phyloP scores from a whole-genome alignment of 768 basidiomycete species.

The Boletus sp. region DNA sequence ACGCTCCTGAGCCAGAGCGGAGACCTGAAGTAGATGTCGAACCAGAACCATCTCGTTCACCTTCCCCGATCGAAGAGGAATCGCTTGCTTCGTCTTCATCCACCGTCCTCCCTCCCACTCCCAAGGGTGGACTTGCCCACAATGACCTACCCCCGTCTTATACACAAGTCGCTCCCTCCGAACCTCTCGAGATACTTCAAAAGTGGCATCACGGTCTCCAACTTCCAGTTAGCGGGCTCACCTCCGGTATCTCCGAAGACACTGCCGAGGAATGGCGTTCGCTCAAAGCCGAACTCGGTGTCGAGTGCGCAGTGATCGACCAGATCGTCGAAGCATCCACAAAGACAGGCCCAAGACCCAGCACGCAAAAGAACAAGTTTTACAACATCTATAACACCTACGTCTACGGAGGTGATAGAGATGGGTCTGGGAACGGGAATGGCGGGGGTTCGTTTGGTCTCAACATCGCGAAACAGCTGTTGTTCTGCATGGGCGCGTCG shows the following conservation, averaged over 20 bases:
- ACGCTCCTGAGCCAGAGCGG: conserved; percentile 36
- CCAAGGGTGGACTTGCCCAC: conserved; percentile 42
- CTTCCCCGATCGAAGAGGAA: conserved; percentile 47
- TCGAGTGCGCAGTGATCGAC: conserved; percentile 75
- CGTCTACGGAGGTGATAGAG: conserved; percentile 45
- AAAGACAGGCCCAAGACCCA: conserved; percentile 32
- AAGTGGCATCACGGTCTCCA: conserved; percentile 67
- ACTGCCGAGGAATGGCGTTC: conserved; percentile 73
- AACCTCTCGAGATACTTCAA: conserved; percentile 57
- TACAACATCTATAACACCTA: conserved; percentile 87
- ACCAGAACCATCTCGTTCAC: conserved; percentile 37
- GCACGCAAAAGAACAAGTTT: conserved; percentile 50
- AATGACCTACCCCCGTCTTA: conserved; percentile 74
- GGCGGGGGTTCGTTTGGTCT: conserved; percentile 28
- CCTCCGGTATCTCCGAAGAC: conserved; percentile 62
- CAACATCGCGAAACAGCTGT: conserved; percentile 42
- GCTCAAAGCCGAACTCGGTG: conserved; percentile 74
- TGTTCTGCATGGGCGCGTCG: conserved; percentile 60
- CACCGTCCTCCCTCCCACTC: conserved; percentile 68
- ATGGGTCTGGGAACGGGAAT: conserved; percentile 22
- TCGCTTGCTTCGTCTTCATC: conserved; percentile 71
- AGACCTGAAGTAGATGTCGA: conserved; percentile 33
- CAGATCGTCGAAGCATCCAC: conserved; percentile 49
- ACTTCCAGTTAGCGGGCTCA: conserved; percentile 40
- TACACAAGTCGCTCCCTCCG: conserved; percentile 49